Conservation (phyloP, 148 eudicot species). For the Heliosperma pusillum region DNA sequence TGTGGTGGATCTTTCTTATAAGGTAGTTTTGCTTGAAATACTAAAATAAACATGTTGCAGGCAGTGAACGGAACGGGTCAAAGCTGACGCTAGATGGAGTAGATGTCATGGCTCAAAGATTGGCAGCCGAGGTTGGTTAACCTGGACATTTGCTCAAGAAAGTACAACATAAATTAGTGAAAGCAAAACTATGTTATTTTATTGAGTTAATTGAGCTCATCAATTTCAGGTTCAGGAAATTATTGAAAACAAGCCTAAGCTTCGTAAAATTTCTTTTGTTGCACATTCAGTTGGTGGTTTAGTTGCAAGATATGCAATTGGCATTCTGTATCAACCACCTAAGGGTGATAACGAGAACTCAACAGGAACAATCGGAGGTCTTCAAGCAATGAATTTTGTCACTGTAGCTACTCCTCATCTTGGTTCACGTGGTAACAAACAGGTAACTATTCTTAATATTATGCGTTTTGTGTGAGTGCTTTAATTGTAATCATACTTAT, state of each 20-base stretch:
- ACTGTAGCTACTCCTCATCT: constrained; percentile 99
- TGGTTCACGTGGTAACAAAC: constrained; percentile 94
- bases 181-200: neutral
- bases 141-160: constrained; percentile 2
- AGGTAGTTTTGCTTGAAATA: constrained; percentile 8
- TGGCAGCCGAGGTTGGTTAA: constrained; percentile 77
- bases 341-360: constrained; percentile 29
- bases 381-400: constrained; percentile 81
- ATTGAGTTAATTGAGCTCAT: constrained; percentile 10
- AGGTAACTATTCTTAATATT: constrained; percentile 36
- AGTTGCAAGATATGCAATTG: constrained; percentile 93
- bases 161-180: neutral
- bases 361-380: constrained; percentile 73
- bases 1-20: neutral
- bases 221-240: constrained; percentile 70
- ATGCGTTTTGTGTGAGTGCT: neutral
- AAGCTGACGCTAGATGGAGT: constrained; percentile 80
- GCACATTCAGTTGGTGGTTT: constrained; percentile 97
- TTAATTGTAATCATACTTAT: neutral
- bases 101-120: constrained; percentile 92
- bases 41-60: constrained; percentile 37
- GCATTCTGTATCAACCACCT: constrained; percentile 57
- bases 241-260: constrained; percentile 51
- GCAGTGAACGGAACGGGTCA: constrained; percentile 75
- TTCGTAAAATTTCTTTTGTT: constrained; percentile 81